These are phyloP conservation scores for Fusarium sterilihyphosum DNA, from an alignment of 2,329 filamentous ascomycete species.

Conservation along the genomic window DNA sequence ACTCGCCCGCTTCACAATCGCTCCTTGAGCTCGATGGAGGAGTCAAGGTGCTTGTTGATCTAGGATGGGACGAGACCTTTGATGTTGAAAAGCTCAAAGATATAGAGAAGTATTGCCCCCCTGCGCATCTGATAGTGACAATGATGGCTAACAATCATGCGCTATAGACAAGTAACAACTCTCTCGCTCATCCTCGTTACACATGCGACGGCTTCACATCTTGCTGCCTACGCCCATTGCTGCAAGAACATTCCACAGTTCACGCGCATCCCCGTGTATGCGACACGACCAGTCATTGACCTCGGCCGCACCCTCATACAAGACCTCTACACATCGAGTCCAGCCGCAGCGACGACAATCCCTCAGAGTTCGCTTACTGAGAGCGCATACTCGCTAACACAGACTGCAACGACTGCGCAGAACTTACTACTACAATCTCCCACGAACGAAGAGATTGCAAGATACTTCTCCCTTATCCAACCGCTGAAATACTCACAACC, in stretches of 20 bases:
- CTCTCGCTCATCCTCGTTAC: conserved; percentile 94
- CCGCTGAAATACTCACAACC: conserved; percentile 97
- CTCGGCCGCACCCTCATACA: conserved; percentile 90
- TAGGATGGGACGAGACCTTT: conserved; percentile 96
- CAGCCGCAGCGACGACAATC: conserved; percentile 86
- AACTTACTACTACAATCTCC: conserved; percentile 75
- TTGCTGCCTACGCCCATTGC: conserved; percentile 94
- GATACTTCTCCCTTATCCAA: conserved; percentile 90
- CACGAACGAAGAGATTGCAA: conserved; percentile 86
- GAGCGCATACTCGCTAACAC: conserved; percentile 62
- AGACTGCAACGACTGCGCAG: conserved; percentile 59
- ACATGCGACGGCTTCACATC: conserved; percentile 89
- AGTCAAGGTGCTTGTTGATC: conserved; percentile 92
- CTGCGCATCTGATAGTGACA: not conserved
- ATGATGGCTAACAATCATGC: conserved; percentile 32
- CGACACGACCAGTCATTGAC: conserved; percentile 91
- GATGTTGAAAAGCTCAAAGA: conserved; percentile 83
- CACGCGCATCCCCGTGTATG: conserved; percentile 91
- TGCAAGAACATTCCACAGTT: conserved; percentile 97
- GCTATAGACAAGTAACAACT: conserved; percentile 81
- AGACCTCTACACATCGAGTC: conserved; percentile 90
- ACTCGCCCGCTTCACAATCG: conserved; percentile 90
- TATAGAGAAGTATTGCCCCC: conserved; percentile 79
- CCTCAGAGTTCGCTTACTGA: conserved; percentile 77
- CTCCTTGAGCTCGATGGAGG: conserved; percentile 95